Evolutionary conservation across 2,329 filamentous ascomycete species (phyloP).

Genomic region (Alternaria viburni): DNA sequence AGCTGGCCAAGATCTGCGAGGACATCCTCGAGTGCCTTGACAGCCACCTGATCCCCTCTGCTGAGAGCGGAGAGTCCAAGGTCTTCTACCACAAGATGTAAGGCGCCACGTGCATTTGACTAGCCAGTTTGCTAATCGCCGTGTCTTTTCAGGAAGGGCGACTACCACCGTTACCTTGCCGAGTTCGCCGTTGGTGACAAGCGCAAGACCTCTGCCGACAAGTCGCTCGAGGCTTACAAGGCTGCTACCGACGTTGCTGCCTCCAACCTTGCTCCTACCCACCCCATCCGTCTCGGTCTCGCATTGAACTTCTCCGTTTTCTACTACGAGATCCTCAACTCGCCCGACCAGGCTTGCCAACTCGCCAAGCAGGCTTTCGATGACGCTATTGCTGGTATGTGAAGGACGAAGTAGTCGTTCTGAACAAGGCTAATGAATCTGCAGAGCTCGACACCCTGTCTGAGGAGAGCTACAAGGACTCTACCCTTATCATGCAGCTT

Average conservation of each 20-base stretch:
- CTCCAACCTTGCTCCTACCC: constrained; percentile 87
- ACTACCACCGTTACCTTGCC: constrained; percentile 98
- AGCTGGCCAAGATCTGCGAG: constrained; percentile 97
- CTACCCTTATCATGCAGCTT: constrained; percentile 97
- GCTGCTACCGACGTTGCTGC: constrained; percentile 87
- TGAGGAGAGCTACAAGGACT: constrained; percentile 99
- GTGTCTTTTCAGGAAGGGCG: constrained; percentile 79
- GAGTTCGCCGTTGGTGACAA: constrained; percentile 95
- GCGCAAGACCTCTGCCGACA: constrained; percentile 92
- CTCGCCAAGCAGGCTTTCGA: constrained; percentile 95
- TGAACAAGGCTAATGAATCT: constrained; percentile 23
- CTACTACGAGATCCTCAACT: constrained; percentile 99
- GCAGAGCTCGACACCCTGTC: constrained; percentile 93
- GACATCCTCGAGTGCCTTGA: constrained; percentile 96
- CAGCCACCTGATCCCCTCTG: constrained; percentile 90
- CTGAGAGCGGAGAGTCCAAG: constrained; percentile 96
- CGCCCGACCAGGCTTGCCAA: constrained; percentile 96
- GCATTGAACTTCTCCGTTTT: constrained; percentile 98
- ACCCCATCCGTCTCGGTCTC: constrained; percentile 90
- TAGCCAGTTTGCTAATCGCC: constrained; percentile 22
- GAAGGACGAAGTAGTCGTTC: background rate
- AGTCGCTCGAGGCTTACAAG: constrained; percentile 97
- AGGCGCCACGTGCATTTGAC: constrained; percentile 4
- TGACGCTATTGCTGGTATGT: constrained; percentile 86
- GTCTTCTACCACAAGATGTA: constrained; percentile 99